Conservation (phyloP, 2,329 filamentous ascomycete genomes). For the Drechslerella stenobrocha region DNA sequence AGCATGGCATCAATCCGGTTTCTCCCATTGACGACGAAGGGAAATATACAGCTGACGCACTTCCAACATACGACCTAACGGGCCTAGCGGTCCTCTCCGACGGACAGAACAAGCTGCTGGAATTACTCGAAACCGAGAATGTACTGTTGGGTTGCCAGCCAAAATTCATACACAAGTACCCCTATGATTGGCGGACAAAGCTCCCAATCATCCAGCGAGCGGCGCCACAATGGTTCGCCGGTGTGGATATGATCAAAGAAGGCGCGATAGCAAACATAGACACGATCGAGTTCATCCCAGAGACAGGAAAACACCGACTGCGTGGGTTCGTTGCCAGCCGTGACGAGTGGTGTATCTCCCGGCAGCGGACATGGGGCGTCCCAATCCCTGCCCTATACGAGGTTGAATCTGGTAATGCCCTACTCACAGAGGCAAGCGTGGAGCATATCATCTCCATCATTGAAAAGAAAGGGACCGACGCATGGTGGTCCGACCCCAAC, state of each 20-base stretch:
- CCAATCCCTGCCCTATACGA: constrained; percentile 90
- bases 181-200: constrained; percentile 97
- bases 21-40: constrained; percentile 84
- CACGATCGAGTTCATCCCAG: constrained; percentile 76
- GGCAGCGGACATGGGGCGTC: constrained; percentile 93
- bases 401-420: constrained; percentile 67
- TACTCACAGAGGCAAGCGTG: constrained; percentile 78
- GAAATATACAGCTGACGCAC: constrained; percentile 76
- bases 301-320: constrained; percentile 71
- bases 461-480: constrained; percentile 75
- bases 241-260: constrained; percentile 79
- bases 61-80: constrained; percentile 71
- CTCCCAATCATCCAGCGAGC: constrained; percentile 85
- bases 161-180: constrained; percentile 84
- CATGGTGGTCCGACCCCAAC: constrained; percentile 85
- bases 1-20: constrained; percentile 71
- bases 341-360: constrained; percentile 96
- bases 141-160: constrained; percentile 69
- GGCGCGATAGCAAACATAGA: constrained; percentile 71
- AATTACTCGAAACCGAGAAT: constrained; percentile 65
- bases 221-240: constrained; percentile 97
- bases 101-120: constrained; percentile 70
- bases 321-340: constrained; percentile 83
- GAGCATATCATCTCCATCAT: constrained; percentile 82
- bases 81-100: constrained; percentile 72